Evolutionary conservation across 2,329 filamentous ascomycete genomes (phyloP).

Genomic region (Penicillium sp.): DNA sequence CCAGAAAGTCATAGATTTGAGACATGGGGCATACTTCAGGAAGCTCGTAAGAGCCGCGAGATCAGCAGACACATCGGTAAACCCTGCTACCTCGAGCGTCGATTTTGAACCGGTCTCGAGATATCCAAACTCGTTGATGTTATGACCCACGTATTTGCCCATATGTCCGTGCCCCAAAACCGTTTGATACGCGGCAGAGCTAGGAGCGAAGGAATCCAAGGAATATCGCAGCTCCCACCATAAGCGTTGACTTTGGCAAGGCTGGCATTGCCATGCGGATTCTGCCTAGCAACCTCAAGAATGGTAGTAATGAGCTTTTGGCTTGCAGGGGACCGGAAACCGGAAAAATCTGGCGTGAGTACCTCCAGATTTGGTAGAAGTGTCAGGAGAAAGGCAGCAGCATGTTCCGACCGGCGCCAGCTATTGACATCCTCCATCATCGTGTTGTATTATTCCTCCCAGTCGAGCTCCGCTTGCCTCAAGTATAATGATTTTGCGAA

Average conservation of each 20-base stretch:
- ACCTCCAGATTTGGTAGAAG: slow-evolving; percentile 2
- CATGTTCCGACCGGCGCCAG: slow-evolving; percentile 2
- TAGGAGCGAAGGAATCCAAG: slow-evolving; percentile 1
- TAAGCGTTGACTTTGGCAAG: slow-evolving; percentile 1
- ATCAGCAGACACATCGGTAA: background rate
- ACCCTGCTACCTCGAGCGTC: background rate
- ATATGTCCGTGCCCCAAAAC: slow-evolving; percentile 20
- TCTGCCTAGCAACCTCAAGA: background rate
- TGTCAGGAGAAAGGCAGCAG: slow-evolving; percentile 2
- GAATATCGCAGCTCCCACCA: slow-evolving; percentile 1
- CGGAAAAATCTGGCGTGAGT: slow-evolving; percentile 1
- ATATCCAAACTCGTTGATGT: background rate
- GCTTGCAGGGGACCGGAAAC: slow-evolving; percentile 1
- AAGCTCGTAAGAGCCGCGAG: background rate
- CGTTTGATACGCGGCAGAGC: slow-evolving; percentile 19
- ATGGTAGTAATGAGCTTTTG: slow-evolving; percentile 3
- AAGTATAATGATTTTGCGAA: slow-evolving; percentile 1
- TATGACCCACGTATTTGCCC: slow-evolving; percentile 18
- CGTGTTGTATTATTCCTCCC: background rate
- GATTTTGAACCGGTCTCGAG: background rate
- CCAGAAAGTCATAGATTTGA: slow-evolving; percentile 2
- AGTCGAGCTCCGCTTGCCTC: slow-evolving; percentile 1
- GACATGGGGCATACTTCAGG: background rate
- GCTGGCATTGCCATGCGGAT: slow-evolving; percentile 1
- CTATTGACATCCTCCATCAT: slow-evolving; percentile 2